Percentiles rank a stretch among this genome's conserved stretches.
These are phyloP conservation scores for slime mould (Dictyostelium discoideum) DNA, from an alignment of 78 protist species.

Conservation along the genomic window DNA sequence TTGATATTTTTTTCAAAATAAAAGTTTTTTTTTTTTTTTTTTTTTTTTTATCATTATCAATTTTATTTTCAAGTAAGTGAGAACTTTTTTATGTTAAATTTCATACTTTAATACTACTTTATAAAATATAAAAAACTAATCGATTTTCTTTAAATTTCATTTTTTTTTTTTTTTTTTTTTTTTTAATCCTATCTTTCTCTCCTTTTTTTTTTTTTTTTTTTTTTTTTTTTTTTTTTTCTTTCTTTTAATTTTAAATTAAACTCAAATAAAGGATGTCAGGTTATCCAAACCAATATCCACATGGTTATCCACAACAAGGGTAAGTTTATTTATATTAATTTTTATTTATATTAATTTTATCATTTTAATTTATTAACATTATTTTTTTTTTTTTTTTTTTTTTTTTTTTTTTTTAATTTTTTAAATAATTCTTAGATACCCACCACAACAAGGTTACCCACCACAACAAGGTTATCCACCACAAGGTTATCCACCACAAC, in stretches of 20 bases:
- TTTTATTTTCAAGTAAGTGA: neutral
- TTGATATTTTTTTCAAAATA: neutral
- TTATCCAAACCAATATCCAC: slow-evolving; percentile 15
- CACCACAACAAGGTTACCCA: slow-evolving; percentile 22
- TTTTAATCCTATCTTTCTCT: neutral
- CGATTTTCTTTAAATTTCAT: neutral
- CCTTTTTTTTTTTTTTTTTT: neutral
- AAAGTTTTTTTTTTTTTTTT: neutral
- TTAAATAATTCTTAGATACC: neutral
- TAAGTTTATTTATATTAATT: neutral
- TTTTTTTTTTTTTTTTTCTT: neutral
- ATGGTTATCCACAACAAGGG: slow-evolving; percentile 19
- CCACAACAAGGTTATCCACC: slow-evolving; percentile 67
- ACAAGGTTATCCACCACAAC: slow-evolving; percentile 39
- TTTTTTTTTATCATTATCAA: neutral
- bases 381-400: neutral
- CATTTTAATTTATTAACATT: neutral
- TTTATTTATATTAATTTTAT: neutral
- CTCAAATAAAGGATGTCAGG: neutral
- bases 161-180: neutral
- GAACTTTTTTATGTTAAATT: neutral
- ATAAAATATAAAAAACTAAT: neutral
- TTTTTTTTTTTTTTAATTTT: neutral
- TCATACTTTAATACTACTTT: neutral
- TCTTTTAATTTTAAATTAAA: neutral